Base-by-base conservation (phyloP, 108 stramenopile species). In the Nitzschia sp. region DNA sequence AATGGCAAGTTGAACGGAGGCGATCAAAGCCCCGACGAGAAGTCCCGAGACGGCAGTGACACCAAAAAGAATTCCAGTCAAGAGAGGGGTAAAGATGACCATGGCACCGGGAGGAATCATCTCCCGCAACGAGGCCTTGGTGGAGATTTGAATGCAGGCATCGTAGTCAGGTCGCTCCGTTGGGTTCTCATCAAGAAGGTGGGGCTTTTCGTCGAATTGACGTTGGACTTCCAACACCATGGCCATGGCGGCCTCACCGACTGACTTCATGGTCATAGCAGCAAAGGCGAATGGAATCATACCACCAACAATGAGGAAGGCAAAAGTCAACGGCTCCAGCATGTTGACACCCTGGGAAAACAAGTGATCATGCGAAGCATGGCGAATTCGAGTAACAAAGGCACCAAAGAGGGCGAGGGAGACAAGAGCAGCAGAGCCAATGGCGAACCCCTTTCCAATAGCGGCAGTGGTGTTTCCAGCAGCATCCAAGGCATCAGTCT, bases 391-490 rank as follows among this genome's bases (percentile, higher is more conserved):
- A 54, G 93, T 94, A 30, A 98, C 97, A 65, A 98, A 99, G 33
- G 98, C 97, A 38, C 95, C 97, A 70, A 97, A 97, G 19, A 99
- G 89, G 47, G 96, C 97, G 30, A 99, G 84, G 30, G 97, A 98
- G 28, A 97, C 97, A 70, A 99, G 92, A n/a, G 96, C 98, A 56
- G 98, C 98, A 33, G 97, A 97, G 54, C 98, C 98, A 70, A 99
- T 99, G 42, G 98, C 98, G 67, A 99, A 99, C 34, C 98, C 98
- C 89, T 99, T 99, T 82, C 98, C 98, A 65, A 97, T 97, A 45
- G 98, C 98, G 53, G 98, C 98, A 32, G 98, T 99, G 74, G 98
- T 99, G 86, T 99, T 99, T 46, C 98, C 98, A 26, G 97, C 97
- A 49, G 98, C 95, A 84, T 99, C 98, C 36, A 99, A 92, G 36